phyloP scores from a whole-genome alignment of 2,329 filamentous ascomycete genomes.

The Pezicula rhizophila region DNA sequence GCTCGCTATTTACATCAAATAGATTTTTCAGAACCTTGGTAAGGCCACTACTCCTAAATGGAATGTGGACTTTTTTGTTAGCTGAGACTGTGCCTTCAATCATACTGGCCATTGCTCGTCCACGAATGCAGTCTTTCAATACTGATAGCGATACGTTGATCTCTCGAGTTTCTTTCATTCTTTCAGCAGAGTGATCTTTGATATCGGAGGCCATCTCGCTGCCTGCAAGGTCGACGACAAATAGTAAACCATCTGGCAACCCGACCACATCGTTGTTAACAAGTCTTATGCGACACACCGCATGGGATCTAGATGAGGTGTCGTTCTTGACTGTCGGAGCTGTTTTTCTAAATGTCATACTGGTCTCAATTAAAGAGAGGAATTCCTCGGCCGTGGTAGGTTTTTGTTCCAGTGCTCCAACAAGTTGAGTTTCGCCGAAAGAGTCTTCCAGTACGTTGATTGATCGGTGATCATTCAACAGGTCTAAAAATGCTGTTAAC shows the following conservation, averaged over 20 bases:
- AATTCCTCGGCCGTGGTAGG: constrained; percentile 43
- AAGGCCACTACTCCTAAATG: constrained; percentile 78
- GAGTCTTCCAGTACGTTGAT: constrained; percentile 41
- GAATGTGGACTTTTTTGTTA: constrained; percentile 65
- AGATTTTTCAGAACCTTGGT: constrained; percentile 88
- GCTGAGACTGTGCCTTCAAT: constrained; percentile 44
- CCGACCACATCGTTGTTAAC: constrained; percentile 23
- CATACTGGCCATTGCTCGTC: constrained; percentile 63
- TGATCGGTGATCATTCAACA: constrained; percentile 35
- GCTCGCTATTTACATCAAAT: constrained; percentile 54
- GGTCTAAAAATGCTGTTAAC: constrained; percentile 22
- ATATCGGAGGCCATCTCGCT: constrained; percentile 68
- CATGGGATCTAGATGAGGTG: constrained; percentile 42
- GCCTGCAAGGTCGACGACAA: constrained; percentile 42
- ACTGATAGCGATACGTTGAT: constrained; percentile 96
- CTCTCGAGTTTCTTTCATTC: constrained; percentile 86
- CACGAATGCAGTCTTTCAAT: constrained; percentile 47
- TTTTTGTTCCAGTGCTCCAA: constrained; percentile 35
- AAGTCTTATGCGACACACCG: constrained; percentile 41
- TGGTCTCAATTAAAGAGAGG: constrained; percentile 80
- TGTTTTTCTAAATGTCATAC: constrained; percentile 38
- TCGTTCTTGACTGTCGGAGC: constrained; percentile 40
- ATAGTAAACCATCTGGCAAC: constrained; percentile 36
- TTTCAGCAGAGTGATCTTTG: constrained; percentile 82
- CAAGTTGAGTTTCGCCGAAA: constrained; percentile 37